Conservation (phyloP, 2,329 filamentous ascomycete species). For the Colletotrichum caudatum region DNA sequence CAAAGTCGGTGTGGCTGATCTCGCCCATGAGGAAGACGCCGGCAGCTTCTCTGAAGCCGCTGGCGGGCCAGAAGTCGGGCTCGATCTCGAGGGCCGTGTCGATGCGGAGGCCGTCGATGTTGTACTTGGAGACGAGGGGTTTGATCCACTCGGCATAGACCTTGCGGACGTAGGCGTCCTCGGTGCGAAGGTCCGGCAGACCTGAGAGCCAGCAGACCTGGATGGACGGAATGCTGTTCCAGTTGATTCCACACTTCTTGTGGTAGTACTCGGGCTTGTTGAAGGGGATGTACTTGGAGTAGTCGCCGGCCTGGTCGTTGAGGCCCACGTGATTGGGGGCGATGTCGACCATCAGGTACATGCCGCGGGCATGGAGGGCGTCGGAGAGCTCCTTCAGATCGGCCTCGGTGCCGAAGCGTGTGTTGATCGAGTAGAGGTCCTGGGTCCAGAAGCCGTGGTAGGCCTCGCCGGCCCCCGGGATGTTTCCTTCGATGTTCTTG, state of each 20-base stretch:
- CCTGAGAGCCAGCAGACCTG: conserved; percentile 67
- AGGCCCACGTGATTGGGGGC: conserved; percentile 64
- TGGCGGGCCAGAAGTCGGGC: conserved; percentile 64
- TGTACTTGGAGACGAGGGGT: conserved; percentile 69
- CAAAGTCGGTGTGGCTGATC: conserved; percentile 65
- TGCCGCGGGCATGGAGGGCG: conserved; percentile 63
- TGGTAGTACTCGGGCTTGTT: conserved; percentile 71
- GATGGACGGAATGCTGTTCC: conserved; percentile 61
- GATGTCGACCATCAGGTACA: conserved; percentile 70
- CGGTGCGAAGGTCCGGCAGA: conserved; percentile 73
- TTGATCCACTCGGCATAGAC: conserved; percentile 71
- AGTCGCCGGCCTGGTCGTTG: conserved; percentile 44
- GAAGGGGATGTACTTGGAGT: conserved; percentile 48
- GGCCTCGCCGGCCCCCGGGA: conserved; percentile 46
- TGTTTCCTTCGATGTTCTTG: conserved; percentile 52
- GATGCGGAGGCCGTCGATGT: conserved; percentile 72
- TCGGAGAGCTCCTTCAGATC: conserved; percentile 61
- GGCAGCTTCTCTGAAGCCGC: conserved; percentile 62
- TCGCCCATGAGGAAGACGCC: conserved; percentile 73
- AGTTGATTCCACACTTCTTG: conserved; percentile 68
- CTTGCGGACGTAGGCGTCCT: conserved; percentile 59
- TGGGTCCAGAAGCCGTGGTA: conserved; percentile 58
- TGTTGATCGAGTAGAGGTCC: conserved; percentile 57
- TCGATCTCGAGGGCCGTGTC: conserved; percentile 73
- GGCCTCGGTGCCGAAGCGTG: conserved; percentile 61